Percentiles rank a stretch among this genome's conserved stretches.
phyloP scores from a whole-genome alignment of 495 filamentous ascomycete genomes.

The Geoglossum glabrum region DNA sequence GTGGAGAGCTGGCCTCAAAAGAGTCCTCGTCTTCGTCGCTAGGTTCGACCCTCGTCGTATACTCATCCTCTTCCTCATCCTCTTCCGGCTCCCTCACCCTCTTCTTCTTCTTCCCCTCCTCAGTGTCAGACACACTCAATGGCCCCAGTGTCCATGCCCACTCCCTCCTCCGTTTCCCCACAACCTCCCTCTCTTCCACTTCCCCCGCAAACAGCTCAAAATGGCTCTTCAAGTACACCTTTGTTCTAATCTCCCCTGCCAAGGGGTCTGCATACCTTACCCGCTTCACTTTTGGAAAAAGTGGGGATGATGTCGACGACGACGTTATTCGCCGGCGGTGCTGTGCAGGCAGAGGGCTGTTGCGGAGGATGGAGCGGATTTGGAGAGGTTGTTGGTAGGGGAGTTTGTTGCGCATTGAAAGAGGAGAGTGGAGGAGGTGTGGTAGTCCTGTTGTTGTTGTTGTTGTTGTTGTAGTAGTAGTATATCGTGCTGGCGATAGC shows the following conservation, averaged over 20 bases:
- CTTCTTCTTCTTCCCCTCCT: neutral
- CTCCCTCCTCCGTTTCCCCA: neutral
- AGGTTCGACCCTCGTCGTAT: no score
- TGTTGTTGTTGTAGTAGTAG: neutral
- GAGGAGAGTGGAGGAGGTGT: neutral
- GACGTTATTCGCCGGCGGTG: neutral
- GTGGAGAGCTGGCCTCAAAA: no score
- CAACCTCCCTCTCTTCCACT: neutral
- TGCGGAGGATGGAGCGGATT: neutral
- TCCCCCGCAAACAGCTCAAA: neutral
- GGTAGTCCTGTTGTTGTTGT: no score
- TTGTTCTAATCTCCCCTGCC: neutral
- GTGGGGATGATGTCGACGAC: neutral
- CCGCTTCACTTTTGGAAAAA: neutral
- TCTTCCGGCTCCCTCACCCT: neutral
- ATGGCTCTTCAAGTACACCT: neutral
- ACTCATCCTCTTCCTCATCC: no score
- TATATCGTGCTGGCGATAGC: no score
- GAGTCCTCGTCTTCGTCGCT: no score
- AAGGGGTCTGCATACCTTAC: neutral
- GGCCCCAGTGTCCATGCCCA: neutral
- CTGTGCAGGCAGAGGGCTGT: neutral
- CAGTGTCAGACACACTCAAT: neutral
- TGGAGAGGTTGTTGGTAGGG: neutral
- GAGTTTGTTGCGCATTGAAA: neutral